These are phyloP conservation scores for Zasmidium cellare DNA, from an alignment of 2,329 filamentous ascomycete species.

Conservation along the genomic window DNA sequence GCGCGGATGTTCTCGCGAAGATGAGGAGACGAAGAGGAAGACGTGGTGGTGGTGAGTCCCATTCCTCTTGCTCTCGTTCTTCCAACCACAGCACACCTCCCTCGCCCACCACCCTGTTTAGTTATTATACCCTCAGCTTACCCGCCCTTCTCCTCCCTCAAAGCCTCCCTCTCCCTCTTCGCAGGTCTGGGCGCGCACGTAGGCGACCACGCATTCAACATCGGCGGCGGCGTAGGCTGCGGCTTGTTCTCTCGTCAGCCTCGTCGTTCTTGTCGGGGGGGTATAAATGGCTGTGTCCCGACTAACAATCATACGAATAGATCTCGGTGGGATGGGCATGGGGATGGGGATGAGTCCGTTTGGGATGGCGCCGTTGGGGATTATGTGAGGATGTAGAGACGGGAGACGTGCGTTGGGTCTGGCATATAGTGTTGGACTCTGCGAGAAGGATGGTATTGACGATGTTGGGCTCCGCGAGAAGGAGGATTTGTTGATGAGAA, in stretches of 20 bases:
- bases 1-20: background rate
- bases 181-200: background rate
- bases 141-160: too few species aligned
- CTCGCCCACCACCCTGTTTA: too few species aligned
- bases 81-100: too few species aligned
- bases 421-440: background rate
- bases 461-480: too few species aligned
- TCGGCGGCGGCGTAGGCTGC: background rate
- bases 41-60: background rate
- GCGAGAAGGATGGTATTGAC: background rate
- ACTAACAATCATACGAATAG: background rate
- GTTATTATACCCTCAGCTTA: background rate
- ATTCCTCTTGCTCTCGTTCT: too few species aligned
- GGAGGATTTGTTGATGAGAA: too few species aligned
- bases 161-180: background rate
- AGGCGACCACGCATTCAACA: conserved; percentile 1
- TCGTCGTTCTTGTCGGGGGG: background rate
- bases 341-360: conserved; percentile 2
- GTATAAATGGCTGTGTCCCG: background rate
- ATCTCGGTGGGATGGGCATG: background rate
- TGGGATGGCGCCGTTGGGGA: background rate
- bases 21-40: background rate
- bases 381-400: background rate
- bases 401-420: too few species aligned
- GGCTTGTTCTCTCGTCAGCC: background rate